Evolutionary conservation across 768 basidiomycete species (phyloP).

Genomic region (Phaeolepiota aurea): DNA sequence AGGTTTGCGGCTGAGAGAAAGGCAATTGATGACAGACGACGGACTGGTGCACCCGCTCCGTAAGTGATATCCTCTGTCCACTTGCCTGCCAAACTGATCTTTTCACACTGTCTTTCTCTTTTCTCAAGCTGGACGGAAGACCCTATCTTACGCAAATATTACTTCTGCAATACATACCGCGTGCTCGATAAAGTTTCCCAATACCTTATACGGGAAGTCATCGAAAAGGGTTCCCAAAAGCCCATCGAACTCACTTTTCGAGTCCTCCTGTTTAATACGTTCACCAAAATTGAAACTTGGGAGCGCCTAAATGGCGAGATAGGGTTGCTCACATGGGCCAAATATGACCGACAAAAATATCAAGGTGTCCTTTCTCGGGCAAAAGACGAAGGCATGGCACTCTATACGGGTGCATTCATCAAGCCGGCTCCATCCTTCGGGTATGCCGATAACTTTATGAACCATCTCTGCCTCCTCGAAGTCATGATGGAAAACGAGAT

Average conservation of each 20-base stretch:
- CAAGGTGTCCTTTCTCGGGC: slow-evolving; percentile 38
- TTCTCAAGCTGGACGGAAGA: slow-evolving; percentile 60
- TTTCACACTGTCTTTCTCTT: neutral
- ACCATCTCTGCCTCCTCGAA: slow-evolving; percentile 58
- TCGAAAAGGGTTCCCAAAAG: slow-evolving; percentile 56
- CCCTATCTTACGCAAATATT: slow-evolving; percentile 40
- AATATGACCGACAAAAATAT: slow-evolving; percentile 47
- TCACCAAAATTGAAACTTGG: slow-evolving; percentile 69
- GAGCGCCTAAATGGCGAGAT: slow-evolving; percentile 44
- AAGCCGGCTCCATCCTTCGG: slow-evolving; percentile 60
- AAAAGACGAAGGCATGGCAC: slow-evolving; percentile 23
- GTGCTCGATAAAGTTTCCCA: slow-evolving; percentile 66
- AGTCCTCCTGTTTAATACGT: slow-evolving; percentile 60
- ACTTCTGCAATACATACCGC: slow-evolving; percentile 72
- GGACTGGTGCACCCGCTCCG: slow-evolving; percentile 41
- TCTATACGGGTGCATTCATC: slow-evolving; percentile 69
- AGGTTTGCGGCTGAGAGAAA: slow-evolving; percentile 49
- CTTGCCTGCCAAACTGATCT: slow-evolving; percentile 3
- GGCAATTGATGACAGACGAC: slow-evolving; percentile 45
- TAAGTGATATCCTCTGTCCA: slow-evolving; percentile 22
- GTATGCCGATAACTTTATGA: slow-evolving; percentile 35
- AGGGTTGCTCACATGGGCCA: slow-evolving; percentile 52
- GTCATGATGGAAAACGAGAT: slow-evolving; percentile 50
- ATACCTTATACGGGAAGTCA: slow-evolving; percentile 60
- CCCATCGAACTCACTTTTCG: slow-evolving; percentile 63